These are phyloP conservation scores for Dipodascus albidus DNA, from an alignment of 805 yeast genomes.

Conservation along the genomic window DNA sequence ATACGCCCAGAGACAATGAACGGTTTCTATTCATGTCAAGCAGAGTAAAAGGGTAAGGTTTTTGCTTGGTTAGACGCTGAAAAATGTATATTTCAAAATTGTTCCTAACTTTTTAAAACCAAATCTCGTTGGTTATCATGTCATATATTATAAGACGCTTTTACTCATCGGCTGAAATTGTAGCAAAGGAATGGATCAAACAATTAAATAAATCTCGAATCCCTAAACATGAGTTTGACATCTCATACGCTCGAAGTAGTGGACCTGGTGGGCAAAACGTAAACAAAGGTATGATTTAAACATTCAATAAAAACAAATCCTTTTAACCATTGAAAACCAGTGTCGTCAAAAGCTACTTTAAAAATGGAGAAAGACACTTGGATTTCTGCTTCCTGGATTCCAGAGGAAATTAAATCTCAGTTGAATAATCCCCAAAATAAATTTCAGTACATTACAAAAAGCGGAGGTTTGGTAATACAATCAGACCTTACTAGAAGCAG, in stretches of 20 bases:
- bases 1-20: too few relatives aligned
- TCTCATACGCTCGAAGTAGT: conserved; percentile 46
- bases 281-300: conserved; percentile 34
- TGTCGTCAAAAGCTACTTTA: conserved; percentile 52
- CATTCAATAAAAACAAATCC: background rate
- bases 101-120: too few relatives aligned
- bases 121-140: too few relatives aligned
- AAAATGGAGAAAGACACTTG: conserved; percentile 34
- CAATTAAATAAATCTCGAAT: conserved; percentile 24
- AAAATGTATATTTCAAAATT: too few relatives aligned
- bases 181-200: conserved; percentile 36
- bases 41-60: too few relatives aligned
- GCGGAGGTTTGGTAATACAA: conserved; percentile 46
- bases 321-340: conserved; percentile 7
- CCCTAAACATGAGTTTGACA: conserved; percentile 35
- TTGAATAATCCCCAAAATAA: conserved; percentile 3
- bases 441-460: conserved; percentile 44
- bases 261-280: conserved; percentile 90
- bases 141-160: too few relatives aligned
- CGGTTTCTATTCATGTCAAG: too few relatives aligned
- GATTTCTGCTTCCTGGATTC: conserved; percentile 47
- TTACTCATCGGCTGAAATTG: too few relatives aligned
- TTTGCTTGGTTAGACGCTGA: too few relatives aligned
- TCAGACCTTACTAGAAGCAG: conserved; percentile 51
- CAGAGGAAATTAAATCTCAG: conserved; percentile 36